phyloP scores from a whole-genome alignment of 2,329 filamentous ascomycete genomes.

The Neospermospora avenae region DNA sequence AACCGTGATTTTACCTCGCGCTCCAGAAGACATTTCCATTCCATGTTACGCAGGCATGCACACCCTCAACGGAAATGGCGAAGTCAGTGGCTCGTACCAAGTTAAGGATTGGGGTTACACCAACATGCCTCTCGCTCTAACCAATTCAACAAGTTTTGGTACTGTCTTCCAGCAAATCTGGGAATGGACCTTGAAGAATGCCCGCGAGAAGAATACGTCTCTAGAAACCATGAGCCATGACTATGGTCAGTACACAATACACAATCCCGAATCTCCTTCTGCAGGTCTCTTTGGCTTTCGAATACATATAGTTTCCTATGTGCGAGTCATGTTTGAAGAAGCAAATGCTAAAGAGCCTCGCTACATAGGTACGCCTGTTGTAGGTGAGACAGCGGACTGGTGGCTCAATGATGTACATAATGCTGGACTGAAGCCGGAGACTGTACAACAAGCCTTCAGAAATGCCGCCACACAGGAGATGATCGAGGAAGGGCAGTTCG shows the following conservation, averaged over 20 bases:
- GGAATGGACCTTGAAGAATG: constrained; percentile 27
- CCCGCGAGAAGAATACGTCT: constrained; percentile 18
- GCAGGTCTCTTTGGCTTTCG: no score
- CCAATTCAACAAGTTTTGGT: constrained; percentile 40
- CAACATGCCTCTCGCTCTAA: constrained; percentile 35
- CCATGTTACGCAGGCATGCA: constrained; percentile 33
- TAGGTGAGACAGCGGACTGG: constrained; percentile 63
- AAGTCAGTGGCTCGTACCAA: constrained; percentile 32
- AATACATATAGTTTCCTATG: no score
- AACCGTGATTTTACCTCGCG: constrained; percentile 32
- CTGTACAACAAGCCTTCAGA: constrained; percentile 53
- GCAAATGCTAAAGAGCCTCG: no score
- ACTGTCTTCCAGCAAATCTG: constrained; percentile 34
- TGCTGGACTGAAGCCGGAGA: constrained; percentile 51
- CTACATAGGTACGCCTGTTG: constrained; percentile 42
- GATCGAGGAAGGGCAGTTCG: constrained; percentile 60
- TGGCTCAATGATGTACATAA: constrained; percentile 55
- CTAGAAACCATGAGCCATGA: constrained; percentile 29
- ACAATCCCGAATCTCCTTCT: no score
- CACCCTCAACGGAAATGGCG: constrained; percentile 33
- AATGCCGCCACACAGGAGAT: constrained; percentile 44
- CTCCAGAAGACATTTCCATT: constrained; percentile 27
- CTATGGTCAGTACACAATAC: constrained; percentile 21
- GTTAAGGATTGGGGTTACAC: constrained; percentile 34
- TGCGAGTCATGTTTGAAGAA: no score